Conservation (phyloP, 2,329 filamentous ascomycete species). For the Chrysosporium queenslandicum region DNA sequence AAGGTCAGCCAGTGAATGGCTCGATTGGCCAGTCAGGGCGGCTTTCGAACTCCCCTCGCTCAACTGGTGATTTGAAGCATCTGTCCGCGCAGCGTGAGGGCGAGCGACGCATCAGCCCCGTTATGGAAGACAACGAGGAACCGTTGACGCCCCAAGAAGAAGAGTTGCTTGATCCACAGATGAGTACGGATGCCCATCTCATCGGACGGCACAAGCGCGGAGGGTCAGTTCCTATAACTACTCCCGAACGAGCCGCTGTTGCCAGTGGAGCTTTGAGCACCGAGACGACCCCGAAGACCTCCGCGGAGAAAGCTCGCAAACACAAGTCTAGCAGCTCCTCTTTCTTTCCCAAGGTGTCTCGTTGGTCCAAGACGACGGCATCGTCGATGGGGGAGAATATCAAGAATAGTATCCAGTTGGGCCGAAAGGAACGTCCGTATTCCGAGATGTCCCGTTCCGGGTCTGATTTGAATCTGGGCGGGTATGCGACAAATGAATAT, state of each 20-base stretch:
- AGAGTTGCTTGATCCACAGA: conserved; percentile 44
- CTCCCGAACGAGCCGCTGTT: conserved; percentile 36
- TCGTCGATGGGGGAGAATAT: conserved; percentile 75
- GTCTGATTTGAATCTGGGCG: conserved; percentile 61
- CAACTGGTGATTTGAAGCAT: conserved; percentile 20
- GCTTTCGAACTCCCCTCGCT: conserved; percentile 48
- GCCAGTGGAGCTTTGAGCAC: conserved; percentile 49
- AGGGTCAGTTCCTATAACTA: conserved; percentile 37
- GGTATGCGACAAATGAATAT: conserved; percentile 39
- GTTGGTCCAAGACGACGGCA: conserved; percentile 94
- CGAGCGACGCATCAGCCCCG: conserved; percentile 80
- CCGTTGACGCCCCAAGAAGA: conserved; percentile 38
- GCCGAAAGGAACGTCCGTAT: conserved; percentile 52
- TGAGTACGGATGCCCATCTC: conserved; percentile 50
- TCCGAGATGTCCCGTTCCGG: conserved; percentile 62
- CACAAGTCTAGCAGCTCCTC: conserved; percentile 79
- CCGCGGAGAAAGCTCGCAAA: conserved; percentile 66
- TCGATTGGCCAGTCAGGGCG: conserved; percentile 67
- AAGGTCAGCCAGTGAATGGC: conserved; percentile 58
- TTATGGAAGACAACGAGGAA: conserved; percentile 76
- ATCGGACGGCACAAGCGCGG: conserved; percentile 32
- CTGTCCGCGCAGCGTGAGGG: conserved; percentile 32
- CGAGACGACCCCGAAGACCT: conserved; percentile 61
- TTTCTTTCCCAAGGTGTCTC: conserved; percentile 81
- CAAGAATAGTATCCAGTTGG: conserved; percentile 49